Evolutionary conservation across 2,329 filamentous ascomycete genomes (phyloP), one percentile per base, ranked within the genome.

Genomic region (Alternaria conjuncta): DNA sequence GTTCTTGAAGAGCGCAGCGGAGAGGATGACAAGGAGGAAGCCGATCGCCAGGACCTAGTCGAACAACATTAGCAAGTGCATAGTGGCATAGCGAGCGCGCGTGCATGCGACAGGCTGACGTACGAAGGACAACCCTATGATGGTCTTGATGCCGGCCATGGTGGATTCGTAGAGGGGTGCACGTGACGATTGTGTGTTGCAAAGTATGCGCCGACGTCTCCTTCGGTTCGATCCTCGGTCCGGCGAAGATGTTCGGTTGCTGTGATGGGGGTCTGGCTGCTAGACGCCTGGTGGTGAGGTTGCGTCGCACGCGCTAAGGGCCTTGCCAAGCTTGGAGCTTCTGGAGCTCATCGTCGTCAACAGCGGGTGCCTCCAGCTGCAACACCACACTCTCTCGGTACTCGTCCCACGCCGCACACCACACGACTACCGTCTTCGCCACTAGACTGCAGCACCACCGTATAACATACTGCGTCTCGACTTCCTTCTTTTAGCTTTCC

Each of bases 1-100:
- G 82, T 93, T 93, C 79, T 95, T 88, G 88, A 92, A 99, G 72
- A 99, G 89, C 55, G 96, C 96, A 79, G 94, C 97, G 68, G 94
- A 97, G 75, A 99, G 92, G 82, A 99, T 99, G 73, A 98, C 96
- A 72, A 99, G 93, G 75, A 99, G 92, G 85, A 99, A 99, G 75
- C 96, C 96, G 76, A 99, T 96, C 74, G 96, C 96, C 71, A 99
- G 93, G 80, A 99, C 86, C 90, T 92, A 55, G 36, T 28, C 11
- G 3, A 3, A 7, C 20, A 6, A 1, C 6, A 41, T 73, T 50
- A 71, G 67, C 36, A 25, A 13, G 6, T 21, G 32, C 25, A 43
- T 20, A 3, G 25, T 36, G 58, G 15, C 32, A 18, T n/a, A 36
- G 21, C 49, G 41, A 62, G 61, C 18, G 63, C 56, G 63, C 51